phyloP scores from a whole-genome alignment of 768 basidiomycete species.

The Pleurotus salmoneostramineus region DNA sequence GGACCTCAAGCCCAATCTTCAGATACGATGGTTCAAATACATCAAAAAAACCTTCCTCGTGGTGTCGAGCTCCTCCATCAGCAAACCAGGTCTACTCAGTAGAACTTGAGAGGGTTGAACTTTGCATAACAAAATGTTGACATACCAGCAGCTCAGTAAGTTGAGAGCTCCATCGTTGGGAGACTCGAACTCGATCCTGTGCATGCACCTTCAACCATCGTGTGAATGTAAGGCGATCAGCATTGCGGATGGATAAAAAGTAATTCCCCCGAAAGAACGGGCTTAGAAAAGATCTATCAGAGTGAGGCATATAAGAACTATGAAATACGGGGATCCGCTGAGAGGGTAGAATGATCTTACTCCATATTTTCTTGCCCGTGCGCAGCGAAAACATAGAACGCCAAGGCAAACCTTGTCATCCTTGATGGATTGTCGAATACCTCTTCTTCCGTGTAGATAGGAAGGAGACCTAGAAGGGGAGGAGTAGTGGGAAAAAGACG shows the following conservation, averaged over 20 bases:
- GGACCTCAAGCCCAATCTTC: neutral
- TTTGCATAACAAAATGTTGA: neutral
- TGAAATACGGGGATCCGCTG: neutral
- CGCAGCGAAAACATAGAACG: constrained; percentile 1
- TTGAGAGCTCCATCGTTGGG: neutral
- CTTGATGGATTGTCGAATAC: constrained; percentile 9
- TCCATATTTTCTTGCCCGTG: neutral
- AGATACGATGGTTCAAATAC: neutral
- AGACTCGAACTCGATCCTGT: neutral
- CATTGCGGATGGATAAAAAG: neutral
- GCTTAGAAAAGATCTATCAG: neutral
- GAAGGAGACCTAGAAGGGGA: neutral
- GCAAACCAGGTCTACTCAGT: neutral
- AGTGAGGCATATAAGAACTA: neutral
- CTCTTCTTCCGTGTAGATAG: constrained; percentile 7
- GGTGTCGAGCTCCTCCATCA: neutral
- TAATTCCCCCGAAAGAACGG: neutral
- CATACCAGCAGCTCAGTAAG: neutral
- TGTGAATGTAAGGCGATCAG: neutral
- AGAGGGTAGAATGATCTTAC: neutral
- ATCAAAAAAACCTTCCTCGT: neutral
- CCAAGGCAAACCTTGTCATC: constrained; percentile 3
- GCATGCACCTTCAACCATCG: constrained; percentile 1
- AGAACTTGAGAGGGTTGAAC: neutral
- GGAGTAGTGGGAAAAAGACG: too few relatives aligned